Evolutionary conservation across 768 basidiomycete species (phyloP), one percentile per base, ranked within the genome.

Genomic region (Lactifluus piperatus): DNA sequence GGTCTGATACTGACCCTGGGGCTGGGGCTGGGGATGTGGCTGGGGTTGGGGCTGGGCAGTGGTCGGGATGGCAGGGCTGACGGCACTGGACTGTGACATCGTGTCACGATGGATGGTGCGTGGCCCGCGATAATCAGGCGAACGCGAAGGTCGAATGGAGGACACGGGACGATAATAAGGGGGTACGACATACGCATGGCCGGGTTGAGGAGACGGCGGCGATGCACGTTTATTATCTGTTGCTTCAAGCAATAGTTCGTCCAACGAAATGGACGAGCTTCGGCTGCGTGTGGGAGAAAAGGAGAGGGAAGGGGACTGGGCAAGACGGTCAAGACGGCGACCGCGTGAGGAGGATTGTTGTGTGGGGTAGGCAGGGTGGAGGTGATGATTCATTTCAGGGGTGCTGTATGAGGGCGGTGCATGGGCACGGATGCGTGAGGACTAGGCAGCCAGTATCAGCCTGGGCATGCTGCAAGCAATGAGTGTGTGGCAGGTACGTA

Each of bases 181-280:
- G 66, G 52, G 60, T 4, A 69, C 68, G 14, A 69, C 71, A 44
- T 70, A 71, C 0, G 71, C 72, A 34, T 72, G 70, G 27, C 57
- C 47, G 1, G 60, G 66, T 30, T 62, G 54, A 45, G 55, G 60
- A 18, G 57, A 51, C n/a, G 60, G 32, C 43, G 61, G 59, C 13
- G 72, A 70, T 32, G 66, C 67, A 54, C 67, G 67, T 39, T 71
- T 71, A 58, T 76, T 70, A 50, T 74, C 73, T 0, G 74, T 74
- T 11, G 74, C 69, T 52, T 77, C 76, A 57, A 79, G 66, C 52
- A 79, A 70, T 72, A 79, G 75, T 56, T 80, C 77, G 51, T 80
- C 78, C 58, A 79, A 69, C 54, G 71, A 72, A 61, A 51, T 73
- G 63, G 66, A 75, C 68, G 69, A 71, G 37, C 56, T 58, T 44